Base-by-base conservation (phyloP, 192 early-diverging fungal species). In the Umbelopsis isabellina region DNA sequence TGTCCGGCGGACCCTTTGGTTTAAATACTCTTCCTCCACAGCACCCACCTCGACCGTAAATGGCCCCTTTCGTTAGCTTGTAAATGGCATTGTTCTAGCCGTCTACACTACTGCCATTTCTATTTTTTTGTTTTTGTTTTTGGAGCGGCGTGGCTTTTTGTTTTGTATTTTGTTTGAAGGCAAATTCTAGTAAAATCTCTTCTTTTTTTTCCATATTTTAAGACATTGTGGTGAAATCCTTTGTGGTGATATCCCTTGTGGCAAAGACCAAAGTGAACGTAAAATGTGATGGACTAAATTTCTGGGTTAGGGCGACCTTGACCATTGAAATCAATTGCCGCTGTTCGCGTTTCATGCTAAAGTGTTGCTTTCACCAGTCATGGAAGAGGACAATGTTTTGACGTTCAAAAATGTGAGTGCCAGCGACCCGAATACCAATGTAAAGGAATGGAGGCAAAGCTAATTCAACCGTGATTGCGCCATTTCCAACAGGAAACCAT, bases 401-500 rank as follows among this genome's bases (percentile, higher is more conserved):
- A 61, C 55, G 2, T 61, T 61, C 16, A 61, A 61, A 35, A 61
- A 1, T 12, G 55, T 61, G 33, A 61, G 55, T 18, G 18, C 6
- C 3, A 37, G 30, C 18, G 7, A 15, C 2, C 2, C 55, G 6
- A 0, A 35, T 30, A 18, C 13, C 4, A 10, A 27, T 11, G 15
- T 23, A 18, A 52, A 1, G 22, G 21, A 22, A 61, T 35, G 55
- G 6, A 61, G 37, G 7, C 37, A 41, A 41, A 41, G 37, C 37
- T 10, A 41, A 41, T 6, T 41, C 2, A 10, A 41, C 0, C 37
- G 30, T 33, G 27, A 61, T 35, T 8, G 13, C 30, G 0, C 3
- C 21, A 25, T 58, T 55, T 58, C 27, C 27, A 30, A 30, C 72
- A 81, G 80, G 75, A 75, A 52, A 81, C 80, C 27, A 49, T 81